Evolutionary conservation across 106 monocot species (phyloP).

Genomic region (Xerophyta viscosa): DNA sequence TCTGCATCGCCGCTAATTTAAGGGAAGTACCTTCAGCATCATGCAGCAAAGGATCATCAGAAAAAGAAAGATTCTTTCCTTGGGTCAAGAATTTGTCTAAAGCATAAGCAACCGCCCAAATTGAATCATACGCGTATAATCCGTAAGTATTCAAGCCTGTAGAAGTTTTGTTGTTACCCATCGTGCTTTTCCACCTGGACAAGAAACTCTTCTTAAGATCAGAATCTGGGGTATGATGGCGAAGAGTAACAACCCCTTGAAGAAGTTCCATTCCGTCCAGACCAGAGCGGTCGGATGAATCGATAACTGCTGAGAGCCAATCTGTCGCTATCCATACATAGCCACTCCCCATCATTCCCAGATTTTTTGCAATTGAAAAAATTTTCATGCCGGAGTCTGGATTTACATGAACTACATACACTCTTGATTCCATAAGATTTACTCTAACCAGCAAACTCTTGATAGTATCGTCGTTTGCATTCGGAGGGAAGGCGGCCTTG

Average conservation of each 20-base stretch:
- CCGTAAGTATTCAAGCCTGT: slow-evolving; percentile 23
- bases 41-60: slow-evolving; percentile 19
- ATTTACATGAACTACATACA: slow-evolving; percentile 41
- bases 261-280: slow-evolving; percentile 15
- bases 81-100: slow-evolving; percentile 26
- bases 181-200: slow-evolving; percentile 19
- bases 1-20: slow-evolving; percentile 13
- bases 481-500: slow-evolving; percentile 29
- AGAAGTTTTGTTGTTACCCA: background rate
- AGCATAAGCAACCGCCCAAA: slow-evolving; percentile 33
- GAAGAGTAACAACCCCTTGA: slow-evolving; percentile 32
- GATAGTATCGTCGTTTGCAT: slow-evolving; percentile 1
- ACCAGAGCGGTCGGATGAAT: slow-evolving; percentile 11
- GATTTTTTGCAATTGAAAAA: slow-evolving; percentile 23
- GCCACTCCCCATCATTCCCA: slow-evolving; percentile 34
- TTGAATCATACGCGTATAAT: slow-evolving; percentile 40
- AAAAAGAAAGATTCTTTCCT: slow-evolving; percentile 16
- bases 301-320: slow-evolving; percentile 34
- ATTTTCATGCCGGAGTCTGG: slow-evolving; percentile 35
- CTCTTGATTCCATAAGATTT: slow-evolving; percentile 27
- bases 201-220: slow-evolving; percentile 5
- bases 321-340: slow-evolving; percentile 50
- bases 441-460: slow-evolving; percentile 18
- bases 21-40: slow-evolving; percentile 14
- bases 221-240: slow-evolving; percentile 28